Conservation (phyloP, 2,329 filamentous ascomycete species). For the Colletotrichum sp. region DNA sequence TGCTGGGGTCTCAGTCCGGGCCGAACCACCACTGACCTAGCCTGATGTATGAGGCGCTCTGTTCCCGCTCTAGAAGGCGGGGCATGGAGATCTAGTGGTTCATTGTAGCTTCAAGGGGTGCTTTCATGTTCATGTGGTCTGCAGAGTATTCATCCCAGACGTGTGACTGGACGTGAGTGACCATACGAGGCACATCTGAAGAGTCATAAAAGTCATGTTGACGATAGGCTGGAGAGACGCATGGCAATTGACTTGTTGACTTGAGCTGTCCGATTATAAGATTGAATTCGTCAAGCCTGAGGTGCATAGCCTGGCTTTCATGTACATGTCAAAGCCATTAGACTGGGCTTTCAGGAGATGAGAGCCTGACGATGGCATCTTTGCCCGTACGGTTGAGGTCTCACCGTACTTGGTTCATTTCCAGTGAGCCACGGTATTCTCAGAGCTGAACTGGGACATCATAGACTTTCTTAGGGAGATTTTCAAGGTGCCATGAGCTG, state of each 20-base stretch:
- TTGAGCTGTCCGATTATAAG: neutral
- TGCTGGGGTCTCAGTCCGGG: neutral
- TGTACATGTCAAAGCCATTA: neutral
- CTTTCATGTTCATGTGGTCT: neutral
- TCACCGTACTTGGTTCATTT: neutral
- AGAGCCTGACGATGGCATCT: rapidly evolving
- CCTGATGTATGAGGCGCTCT: neutral
- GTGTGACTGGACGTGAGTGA: neutral
- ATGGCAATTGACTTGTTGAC: neutral
- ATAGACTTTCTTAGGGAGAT: rapidly evolving
- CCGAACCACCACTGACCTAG: neutral
- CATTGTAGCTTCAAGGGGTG: neutral
- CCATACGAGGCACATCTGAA: neutral
- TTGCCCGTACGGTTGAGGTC: neutral
- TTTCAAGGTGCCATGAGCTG: neutral
- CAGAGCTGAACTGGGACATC: rapidly evolving
- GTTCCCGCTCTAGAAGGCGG: no score
- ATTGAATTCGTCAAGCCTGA: neutral
- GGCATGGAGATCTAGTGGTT: neutral
- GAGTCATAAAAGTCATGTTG: neutral
- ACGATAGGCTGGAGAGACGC: rapidly evolving
- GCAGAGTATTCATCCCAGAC: neutral
- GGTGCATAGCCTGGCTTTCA: neutral
- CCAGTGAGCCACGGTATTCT: neutral
- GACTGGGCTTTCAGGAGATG: rapidly evolving